A percentile compares a stretch with the other conserved stretches of the same genome.
Evolutionary conservation across 768 basidiomycete species (phyloP).

Genomic region (Collybia sordida): DNA sequence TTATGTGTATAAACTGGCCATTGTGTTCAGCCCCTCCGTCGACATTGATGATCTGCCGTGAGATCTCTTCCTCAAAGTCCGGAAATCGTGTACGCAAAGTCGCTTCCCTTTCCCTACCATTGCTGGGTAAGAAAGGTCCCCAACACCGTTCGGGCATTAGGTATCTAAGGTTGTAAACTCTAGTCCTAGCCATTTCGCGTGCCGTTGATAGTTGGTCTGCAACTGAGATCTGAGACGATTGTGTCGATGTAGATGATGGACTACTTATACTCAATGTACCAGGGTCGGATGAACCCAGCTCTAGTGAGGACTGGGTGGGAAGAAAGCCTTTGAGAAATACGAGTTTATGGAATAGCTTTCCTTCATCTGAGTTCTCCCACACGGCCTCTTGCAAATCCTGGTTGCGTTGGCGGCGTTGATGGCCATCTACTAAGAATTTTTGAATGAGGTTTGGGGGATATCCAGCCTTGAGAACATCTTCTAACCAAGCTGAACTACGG

Average conservation of each 20-base stretch:
- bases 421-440: slow-evolving; percentile 20
- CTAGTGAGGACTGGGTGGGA: slow-evolving; percentile 10
- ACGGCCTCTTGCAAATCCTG: slow-evolving; percentile 16
- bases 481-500: slow-evolving; percentile 34
- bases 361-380: slow-evolving; percentile 27
- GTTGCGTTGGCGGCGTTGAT: slow-evolving; percentile 7
- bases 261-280: background rate
- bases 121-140: slow-evolving; percentile 33
- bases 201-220: slow-evolving; percentile 15
- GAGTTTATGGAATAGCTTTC: slow-evolving; percentile 39
- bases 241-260: no score
- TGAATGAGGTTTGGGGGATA: slow-evolving; percentile 32
- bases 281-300: background rate
- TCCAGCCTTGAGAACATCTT: slow-evolving; percentile 22
- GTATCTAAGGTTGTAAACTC: slow-evolving; percentile 35
- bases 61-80: slow-evolving; percentile 13
- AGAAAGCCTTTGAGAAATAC: slow-evolving; percentile 44
- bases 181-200: slow-evolving; percentile 30
- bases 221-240: no score
- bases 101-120: background rate
- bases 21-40: slow-evolving; percentile 1
- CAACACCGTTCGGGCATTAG: slow-evolving; percentile 28
- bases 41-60: slow-evolving; percentile 10
- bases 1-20: background rate
- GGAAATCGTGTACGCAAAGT: slow-evolving; percentile 4